Percentiles rank a stretch among this genome's conserved stretches.
phyloP scores from a whole-genome alignment of 1,139 yeast genomes.

The Tardiomyces depauwii region DNA sequence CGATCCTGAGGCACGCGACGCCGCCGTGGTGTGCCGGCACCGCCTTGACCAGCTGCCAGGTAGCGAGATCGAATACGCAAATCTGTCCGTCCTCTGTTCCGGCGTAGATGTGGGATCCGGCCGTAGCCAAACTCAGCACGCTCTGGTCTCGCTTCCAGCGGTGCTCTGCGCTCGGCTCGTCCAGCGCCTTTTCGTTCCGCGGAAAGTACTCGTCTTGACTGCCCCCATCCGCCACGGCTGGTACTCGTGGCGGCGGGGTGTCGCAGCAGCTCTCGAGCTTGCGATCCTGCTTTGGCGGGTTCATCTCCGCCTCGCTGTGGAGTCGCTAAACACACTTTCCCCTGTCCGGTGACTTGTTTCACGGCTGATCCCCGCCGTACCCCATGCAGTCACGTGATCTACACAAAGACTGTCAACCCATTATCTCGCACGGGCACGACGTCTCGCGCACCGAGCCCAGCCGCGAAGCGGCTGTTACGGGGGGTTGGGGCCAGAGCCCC shows the following conservation, averaged over 20 bases:
- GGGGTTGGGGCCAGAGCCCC: no score
- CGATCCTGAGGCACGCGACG: slow-evolving; percentile 48
- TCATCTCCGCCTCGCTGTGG: no score
- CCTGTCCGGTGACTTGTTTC: no score
- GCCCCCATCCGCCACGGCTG: neutral
- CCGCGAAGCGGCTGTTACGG: no score
- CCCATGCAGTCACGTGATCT: no score
- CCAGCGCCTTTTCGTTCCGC: neutral
- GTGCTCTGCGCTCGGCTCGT: slow-evolving; percentile 38
- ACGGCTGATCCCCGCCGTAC: no score
- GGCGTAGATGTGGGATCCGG: slow-evolving; percentile 56
- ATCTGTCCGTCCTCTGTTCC: slow-evolving; percentile 93
- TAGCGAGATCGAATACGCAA: slow-evolving; percentile 55
- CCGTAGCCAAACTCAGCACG: slow-evolving; percentile 65
- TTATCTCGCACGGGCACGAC: no score
- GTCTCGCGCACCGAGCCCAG: no score
- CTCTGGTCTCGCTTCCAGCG: slow-evolving; percentile 68
- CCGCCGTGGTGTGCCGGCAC: slow-evolving; percentile 57
- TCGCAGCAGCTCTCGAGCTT: neutral
- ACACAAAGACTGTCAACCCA: no score
- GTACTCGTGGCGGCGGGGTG: neutral
- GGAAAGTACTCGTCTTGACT: neutral
- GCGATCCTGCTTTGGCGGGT: no score
- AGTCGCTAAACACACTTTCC: no score
- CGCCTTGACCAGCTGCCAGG: slow-evolving; percentile 40